A percentile compares a stretch with the other conserved stretches of the same genome.
Evolutionary conservation across 352 stramenopile genomes (phyloP).

Genomic region (Phytophthora cryptogea): DNA sequence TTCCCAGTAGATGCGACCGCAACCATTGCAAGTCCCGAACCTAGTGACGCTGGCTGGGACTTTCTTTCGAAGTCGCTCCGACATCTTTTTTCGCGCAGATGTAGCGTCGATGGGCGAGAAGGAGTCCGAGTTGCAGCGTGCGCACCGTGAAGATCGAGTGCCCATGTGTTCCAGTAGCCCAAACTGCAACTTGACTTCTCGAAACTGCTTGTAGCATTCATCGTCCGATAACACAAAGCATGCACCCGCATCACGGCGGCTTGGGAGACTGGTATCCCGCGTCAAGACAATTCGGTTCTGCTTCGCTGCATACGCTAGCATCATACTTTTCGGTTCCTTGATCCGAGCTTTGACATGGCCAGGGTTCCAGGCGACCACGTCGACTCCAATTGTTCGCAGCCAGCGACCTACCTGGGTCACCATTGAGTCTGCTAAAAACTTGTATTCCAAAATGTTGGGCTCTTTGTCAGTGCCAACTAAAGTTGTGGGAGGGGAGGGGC

Average conservation of each 20-base stretch:
- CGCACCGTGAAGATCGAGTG: constrained; percentile 50
- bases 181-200: constrained; percentile 63
- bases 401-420: constrained; percentile 67
- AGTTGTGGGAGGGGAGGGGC: background rate
- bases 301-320: constrained; percentile 37
- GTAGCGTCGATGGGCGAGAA: constrained; percentile 39
- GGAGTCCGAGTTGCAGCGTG: constrained; percentile 49
- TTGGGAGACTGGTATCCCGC: constrained; percentile 45
- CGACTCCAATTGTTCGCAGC: constrained; percentile 74
- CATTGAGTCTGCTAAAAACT: constrained; percentile 81
- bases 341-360: constrained; percentile 8
- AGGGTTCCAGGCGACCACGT: constrained; percentile 62
- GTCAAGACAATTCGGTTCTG: constrained; percentile 62
- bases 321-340: constrained; percentile 27
- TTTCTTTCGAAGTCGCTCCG: constrained; percentile 33
- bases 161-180: constrained; percentile 38
- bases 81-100: constrained; percentile 33
- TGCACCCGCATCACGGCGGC: constrained; percentile 48
- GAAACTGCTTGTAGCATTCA: constrained; percentile 58
- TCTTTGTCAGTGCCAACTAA: background rate
- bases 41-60: constrained; percentile 35
- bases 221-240: constrained; percentile 62
- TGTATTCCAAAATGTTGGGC: constrained; percentile 41
- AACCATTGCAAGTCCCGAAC: constrained; percentile 59
- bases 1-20: constrained; percentile 74